These are phyloP conservation scores for Metrosideros polymorpha DNA, from an alignment of 441 rosid species.

Conservation along the genomic window DNA sequence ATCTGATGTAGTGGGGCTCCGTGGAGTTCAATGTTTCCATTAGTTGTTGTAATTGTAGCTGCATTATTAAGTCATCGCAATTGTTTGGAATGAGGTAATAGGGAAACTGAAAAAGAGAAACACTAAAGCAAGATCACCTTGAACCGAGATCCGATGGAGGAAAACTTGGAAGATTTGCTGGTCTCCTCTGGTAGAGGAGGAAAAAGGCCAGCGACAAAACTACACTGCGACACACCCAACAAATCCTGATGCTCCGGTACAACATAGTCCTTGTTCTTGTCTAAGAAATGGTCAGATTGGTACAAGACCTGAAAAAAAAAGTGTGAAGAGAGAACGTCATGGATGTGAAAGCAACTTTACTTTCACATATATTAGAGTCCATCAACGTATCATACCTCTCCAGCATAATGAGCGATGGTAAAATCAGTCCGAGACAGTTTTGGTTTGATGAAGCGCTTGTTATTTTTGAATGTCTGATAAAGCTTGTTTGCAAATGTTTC, in stretches of 20 bases:
- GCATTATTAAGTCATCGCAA: constrained; percentile 27
- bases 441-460: constrained; percentile 95
- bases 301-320: constrained; percentile 60
- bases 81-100: not conserved
- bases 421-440: constrained; percentile 95
- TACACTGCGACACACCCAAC: constrained; percentile 65
- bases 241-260: constrained; percentile 97
- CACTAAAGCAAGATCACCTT: constrained; percentile 38
- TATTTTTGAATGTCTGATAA: constrained; percentile 80
- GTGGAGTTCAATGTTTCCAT: constrained; percentile 97
- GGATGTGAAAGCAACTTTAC: not conserved
- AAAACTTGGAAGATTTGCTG: constrained; percentile 89
- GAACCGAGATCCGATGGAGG: constrained; percentile 96
- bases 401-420: constrained; percentile 88
- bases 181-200: constrained; percentile 89
- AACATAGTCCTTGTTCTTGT: constrained; percentile 98
- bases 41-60: constrained; percentile 82
- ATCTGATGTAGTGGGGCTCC: constrained; percentile 95
- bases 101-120: not conserved
- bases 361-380: not conserved
- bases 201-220: constrained; percentile 90
- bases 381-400: constrained; percentile 49
- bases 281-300: constrained; percentile 92
- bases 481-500: constrained; percentile 96
- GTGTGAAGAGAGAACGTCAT: not conserved